These are phyloP conservation scores for Rutstroemia sp. DNA, from an alignment of 2,329 filamentous ascomycete species.

Conservation along the genomic window DNA sequence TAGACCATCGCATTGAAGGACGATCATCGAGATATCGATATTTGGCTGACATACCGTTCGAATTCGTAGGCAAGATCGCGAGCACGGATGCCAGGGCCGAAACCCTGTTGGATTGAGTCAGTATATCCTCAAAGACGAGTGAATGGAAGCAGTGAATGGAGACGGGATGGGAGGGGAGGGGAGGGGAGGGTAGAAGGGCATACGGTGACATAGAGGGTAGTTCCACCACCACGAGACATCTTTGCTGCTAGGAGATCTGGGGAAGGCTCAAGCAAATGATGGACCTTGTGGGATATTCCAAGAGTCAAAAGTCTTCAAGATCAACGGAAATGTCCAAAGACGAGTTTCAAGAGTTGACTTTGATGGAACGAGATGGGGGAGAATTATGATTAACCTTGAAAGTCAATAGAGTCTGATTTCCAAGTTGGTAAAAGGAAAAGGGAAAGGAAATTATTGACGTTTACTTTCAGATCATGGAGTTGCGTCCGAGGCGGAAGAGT, in stretches of 20 bases:
- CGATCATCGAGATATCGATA: constrained; percentile 40
- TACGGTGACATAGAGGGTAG: constrained; percentile 87
- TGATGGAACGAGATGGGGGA: background rate
- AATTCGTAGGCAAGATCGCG: constrained; percentile 99
- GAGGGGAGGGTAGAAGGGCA: constrained; percentile 6
- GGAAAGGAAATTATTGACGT: background rate
- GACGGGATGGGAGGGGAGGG: background rate
- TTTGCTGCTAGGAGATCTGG: constrained; percentile 13
- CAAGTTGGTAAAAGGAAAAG: background rate
- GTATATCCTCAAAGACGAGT: constrained; percentile 2
- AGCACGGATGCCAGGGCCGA: constrained; percentile 96
- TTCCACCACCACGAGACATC: constrained; percentile 90
- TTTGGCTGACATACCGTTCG: constrained; percentile 88
- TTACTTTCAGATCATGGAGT: no score
- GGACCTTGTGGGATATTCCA: background rate
- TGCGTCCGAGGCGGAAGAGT: no score
- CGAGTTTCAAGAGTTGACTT: background rate
- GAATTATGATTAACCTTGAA: background rate
- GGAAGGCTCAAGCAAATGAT: background rate
- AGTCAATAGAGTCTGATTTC: background rate
- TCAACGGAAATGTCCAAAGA: background rate
- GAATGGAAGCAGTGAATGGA: constrained; percentile 2
- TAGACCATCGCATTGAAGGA: constrained; percentile 32
- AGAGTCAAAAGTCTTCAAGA: background rate
- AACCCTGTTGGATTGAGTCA: constrained; percentile 47